Base-by-base conservation (phyloP, 495 filamentous ascomycete genomes). In the Talaromyces wortmannii region DNA sequence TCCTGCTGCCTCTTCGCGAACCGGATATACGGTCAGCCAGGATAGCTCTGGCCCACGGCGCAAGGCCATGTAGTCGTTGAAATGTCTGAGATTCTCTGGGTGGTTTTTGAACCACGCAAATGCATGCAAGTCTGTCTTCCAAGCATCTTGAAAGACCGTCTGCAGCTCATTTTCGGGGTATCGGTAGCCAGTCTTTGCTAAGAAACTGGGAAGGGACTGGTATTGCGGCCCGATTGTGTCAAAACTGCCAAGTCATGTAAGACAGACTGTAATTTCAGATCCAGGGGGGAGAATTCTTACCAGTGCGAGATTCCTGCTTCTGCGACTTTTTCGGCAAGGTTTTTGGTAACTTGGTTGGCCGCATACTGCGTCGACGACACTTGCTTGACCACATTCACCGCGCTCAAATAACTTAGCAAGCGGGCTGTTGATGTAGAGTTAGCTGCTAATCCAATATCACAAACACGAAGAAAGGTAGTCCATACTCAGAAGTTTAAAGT, bases 41-140 rank as follows among this genome's bases (percentile, higher is more conserved):
- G 40, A 31, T 2, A 43, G 7, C 17, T 56, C 46, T 1, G 50
- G 31, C 36, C 49, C 10, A 5, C 60, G 56, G 1, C 56, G 53
- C 15, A 61, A 16, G n/a, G 45, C 53, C 62, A 64, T 64, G 48
- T 54, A 62, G 10, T 36, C 31, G 18, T 59, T 56, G 48, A 63
- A 59, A 30, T 36, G 6, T 4, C 30, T 31, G 17, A 61, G 10
- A 5, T 50, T 17, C 13, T 52, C 55, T 1, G 60, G 60, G 15
- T 56, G 36, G n/a, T 42, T 7, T 42, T 0, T 11, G n/a, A 55
- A 56, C 46, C 52, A 57, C 0, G 10, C 29, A 23, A 30, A 59
- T 1, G 46, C 8, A 15, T 55, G 12, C 32, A 46, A 13, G 2
- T 52, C 17, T 43, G 56, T 52, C 13, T 56, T 49, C 3, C 32